These are phyloP conservation scores for Calonectria pseudoturangicola DNA, from an alignment of 2,329 filamentous ascomycete genomes.

Conservation along the genomic window DNA sequence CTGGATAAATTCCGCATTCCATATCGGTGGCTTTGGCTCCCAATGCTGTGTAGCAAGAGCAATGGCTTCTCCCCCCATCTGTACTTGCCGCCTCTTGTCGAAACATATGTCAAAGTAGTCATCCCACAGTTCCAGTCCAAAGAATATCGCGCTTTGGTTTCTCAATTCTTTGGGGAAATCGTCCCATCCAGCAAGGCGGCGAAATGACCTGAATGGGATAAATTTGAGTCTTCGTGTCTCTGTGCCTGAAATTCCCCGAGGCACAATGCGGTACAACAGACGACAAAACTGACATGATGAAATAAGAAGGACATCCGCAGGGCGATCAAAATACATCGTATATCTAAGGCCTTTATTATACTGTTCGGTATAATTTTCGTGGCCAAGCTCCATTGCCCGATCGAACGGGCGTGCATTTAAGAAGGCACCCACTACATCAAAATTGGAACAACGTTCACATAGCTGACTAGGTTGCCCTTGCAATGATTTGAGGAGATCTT, in stretches of 20 bases:
- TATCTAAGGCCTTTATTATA: background rate
- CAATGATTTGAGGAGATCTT: background rate
- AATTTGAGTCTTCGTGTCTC: background rate
- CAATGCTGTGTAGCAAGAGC: background rate
- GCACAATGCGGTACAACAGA: constrained; percentile 23
- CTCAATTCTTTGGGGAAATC: background rate
- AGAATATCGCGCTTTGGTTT: constrained; percentile 1
- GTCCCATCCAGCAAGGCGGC: background rate
- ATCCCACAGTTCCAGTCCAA: background rate
- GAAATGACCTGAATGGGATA: constrained; percentile 1
- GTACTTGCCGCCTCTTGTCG: background rate
- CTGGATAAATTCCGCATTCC: constrained; percentile 2
- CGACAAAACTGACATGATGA: constrained; percentile 20
- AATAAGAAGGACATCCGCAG: background rate
- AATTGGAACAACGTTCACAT: constrained; percentile 15
- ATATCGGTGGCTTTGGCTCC: background rate
- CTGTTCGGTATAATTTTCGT: background rate
- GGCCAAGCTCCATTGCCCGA: background rate
- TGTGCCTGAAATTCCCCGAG: background rate
- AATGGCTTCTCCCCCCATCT: constrained; percentile 23
- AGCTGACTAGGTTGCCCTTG: background rate
- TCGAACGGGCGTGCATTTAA: background rate
- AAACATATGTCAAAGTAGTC: background rate
- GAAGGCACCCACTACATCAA: constrained; percentile 3
- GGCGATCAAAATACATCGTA: background rate